These are phyloP conservation scores for Polyplosphaeria fusca DNA, from an alignment of 495 filamentous ascomycete species.

Conservation along the genomic window DNA sequence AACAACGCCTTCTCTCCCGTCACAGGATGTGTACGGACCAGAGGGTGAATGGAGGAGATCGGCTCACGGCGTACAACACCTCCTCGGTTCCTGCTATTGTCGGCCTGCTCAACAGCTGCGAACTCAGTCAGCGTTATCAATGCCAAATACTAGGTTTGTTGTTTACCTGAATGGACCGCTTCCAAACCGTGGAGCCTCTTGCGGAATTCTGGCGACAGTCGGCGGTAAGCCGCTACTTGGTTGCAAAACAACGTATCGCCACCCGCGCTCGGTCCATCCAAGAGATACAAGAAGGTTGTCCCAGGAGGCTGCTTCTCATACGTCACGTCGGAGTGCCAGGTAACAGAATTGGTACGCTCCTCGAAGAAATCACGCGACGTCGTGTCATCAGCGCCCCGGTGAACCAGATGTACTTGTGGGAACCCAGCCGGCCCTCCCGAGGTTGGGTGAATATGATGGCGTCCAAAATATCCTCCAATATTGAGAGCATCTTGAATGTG, in stretches of 20 bases:
- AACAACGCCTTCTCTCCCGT: conserved; percentile 85
- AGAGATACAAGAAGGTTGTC: conserved; percentile 75
- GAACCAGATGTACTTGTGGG: conserved; percentile 76
- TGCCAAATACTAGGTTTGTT: not conserved
- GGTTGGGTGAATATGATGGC: conserved; percentile 79
- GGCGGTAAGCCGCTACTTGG: conserved; percentile 70
- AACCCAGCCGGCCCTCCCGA: conserved; percentile 66
- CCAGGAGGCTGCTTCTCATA: conserved; percentile 85
- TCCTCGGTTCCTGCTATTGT: conserved; percentile 52
- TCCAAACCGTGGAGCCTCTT: conserved; percentile 73
- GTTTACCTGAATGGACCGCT: conserved; percentile 65
- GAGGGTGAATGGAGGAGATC: conserved; percentile 65
- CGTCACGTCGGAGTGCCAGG: conserved; percentile 80
- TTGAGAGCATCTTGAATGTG: conserved; percentile 65
- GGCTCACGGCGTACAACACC: conserved; percentile 69
- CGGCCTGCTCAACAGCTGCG: conserved; percentile 50
- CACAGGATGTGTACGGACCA: conserved; percentile 73
- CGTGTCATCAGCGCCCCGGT: conserved; percentile 65
- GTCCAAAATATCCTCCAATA: conserved; percentile 76
- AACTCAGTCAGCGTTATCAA: conserved; percentile 3
- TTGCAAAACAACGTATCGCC: conserved; percentile 78
- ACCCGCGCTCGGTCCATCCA: conserved; percentile 71
- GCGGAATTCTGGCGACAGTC: conserved; percentile 68
- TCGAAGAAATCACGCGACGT: conserved; percentile 57
- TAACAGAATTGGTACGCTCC: conserved; percentile 62